Base-by-base conservation (phyloP, 1,284 basidiomycete species). In the Rhodotorula sp. region DNA sequence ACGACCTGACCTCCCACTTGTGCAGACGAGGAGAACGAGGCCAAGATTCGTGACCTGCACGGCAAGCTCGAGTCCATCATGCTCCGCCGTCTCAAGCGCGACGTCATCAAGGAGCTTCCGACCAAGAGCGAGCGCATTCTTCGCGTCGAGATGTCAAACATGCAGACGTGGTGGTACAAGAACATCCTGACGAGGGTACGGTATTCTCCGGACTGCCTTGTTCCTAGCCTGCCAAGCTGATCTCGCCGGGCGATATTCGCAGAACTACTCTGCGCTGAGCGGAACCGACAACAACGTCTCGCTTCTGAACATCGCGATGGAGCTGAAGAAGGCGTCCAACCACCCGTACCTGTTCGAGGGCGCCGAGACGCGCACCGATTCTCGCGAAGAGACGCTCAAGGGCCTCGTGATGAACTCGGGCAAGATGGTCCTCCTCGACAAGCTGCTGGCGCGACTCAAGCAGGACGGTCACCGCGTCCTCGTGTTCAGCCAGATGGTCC, bases 161-260 rank as follows among this genome's bases (percentile, higher is more conserved):
- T 99, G 81, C 97, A 99, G 83, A 97, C 94, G 27, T 92, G 95
- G 81, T 97, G 96, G 82, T 99, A 99, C 86, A 98, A 98, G 86
- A 98, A 98, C 81, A 99, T 99, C 79, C 85, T 99, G 77, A 97
- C 96, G 44, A 95, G 92, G 88, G 91, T 90, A 71, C 44, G 63
- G 12, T 5, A 25, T 17, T 67, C 42, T 56, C 44, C 42, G 34
- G 34, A 59, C 50, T 63, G 57, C 53, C n/a, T 10, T 7, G 42
- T 17, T 27, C 44, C n/a, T 57, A 23, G 48, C 17, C 17, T 53
- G 9, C 19, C 25, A 16, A 19, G 45, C n/a, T 27, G 12, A 42
- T 10, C 45, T 46, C 14, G 50, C 50, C 13, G 4, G 17, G 10
- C 19, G 41, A 27, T 54, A 52, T 10, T 17, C 48, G 56, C 79